Percentiles rank a stretch among this genome's conserved stretches.
These are phyloP conservation scores for Papiliotrema terrestris DNA, from an alignment of 1,284 basidiomycete genomes.

Conservation along the genomic window DNA sequence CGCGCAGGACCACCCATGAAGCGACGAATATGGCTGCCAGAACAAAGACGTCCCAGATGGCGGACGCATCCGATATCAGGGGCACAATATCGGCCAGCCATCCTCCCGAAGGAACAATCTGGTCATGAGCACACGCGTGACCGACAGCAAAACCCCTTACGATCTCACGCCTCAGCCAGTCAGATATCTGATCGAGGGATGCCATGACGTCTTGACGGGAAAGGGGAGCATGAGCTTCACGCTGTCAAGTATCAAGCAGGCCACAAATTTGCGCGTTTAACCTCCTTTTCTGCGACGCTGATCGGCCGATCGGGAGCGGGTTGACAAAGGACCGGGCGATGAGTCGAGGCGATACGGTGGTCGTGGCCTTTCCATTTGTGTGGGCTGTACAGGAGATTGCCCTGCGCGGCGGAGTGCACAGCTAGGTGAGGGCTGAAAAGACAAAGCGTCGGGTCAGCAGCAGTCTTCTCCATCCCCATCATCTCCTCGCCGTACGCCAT, in stretches of 20 bases:
- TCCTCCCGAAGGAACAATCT: constrained; percentile 26
- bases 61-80: constrained; percentile 14
- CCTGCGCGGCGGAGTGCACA: too few relatives aligned
- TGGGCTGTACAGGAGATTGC: too few relatives aligned
- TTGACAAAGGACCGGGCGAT: not conserved
- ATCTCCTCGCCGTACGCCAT: too few relatives aligned
- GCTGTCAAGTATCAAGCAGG: too few relatives aligned
- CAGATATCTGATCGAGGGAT: not conserved
- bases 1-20: constrained; percentile 25
- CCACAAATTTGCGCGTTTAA: too few relatives aligned
- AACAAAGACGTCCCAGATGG: constrained; percentile 26
- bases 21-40: constrained; percentile 19
- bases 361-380: not conserved
- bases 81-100: constrained; percentile 25
- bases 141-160: not conserved
- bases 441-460: not conserved
- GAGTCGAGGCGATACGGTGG: not conserved
- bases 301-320: not conserved
- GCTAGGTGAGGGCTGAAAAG: not conserved
- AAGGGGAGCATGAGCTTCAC: not conserved
- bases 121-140: not conserved
- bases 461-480: not conserved
- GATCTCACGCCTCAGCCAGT: not conserved
- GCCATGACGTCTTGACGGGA: not conserved
- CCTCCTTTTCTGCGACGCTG: too few relatives aligned